Evolutionary conservation across 2,329 filamentous ascomycete genomes (phyloP).

Genomic region (Chaetomiaceae sp.): DNA sequence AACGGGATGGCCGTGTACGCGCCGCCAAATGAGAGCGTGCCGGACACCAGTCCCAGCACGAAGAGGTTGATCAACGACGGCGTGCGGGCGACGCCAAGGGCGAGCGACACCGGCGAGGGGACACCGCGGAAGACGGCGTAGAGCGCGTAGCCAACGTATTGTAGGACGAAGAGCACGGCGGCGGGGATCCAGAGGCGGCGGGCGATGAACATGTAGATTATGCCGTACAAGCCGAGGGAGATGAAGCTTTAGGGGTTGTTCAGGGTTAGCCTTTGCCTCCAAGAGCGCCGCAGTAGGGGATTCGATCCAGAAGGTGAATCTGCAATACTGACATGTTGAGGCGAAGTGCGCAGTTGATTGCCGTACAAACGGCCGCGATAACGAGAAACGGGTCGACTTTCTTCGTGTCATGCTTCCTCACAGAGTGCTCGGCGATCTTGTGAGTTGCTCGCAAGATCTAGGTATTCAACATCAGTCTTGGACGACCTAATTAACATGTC

Average conservation of each 20-base stretch:
- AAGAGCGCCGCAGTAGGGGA: background rate
- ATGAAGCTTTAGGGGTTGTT: constrained; percentile 20
- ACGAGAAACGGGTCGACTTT: constrained; percentile 28
- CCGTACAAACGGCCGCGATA: constrained; percentile 27
- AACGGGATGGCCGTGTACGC: constrained; percentile 30
- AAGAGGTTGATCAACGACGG: constrained; percentile 32
- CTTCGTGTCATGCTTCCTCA: constrained; percentile 25
- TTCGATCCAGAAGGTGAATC: background rate
- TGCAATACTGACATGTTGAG: constrained; percentile 27
- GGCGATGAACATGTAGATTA: constrained; percentile 26
- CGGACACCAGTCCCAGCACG: constrained; percentile 29
- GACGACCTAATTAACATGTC: background rate
- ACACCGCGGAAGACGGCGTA: constrained; percentile 31
- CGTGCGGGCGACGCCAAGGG: constrained; percentile 29
- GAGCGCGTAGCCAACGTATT: constrained; percentile 30
- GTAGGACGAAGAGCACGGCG: constrained; percentile 25
- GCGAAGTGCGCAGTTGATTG: constrained; percentile 26
- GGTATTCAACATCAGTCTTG: constrained; percentile 4
- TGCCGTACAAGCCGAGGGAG: constrained; percentile 28
- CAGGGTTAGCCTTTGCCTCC: background rate
- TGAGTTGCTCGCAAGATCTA: constrained; percentile 29
- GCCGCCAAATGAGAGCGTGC: constrained; percentile 32
- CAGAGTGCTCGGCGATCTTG: constrained; percentile 29
- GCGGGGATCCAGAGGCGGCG: constrained; percentile 26
- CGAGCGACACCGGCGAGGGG: constrained; percentile 31